phyloP scores from a whole-genome alignment of 1,139 yeast species.

The Hansenula lynferdii region DNA sequence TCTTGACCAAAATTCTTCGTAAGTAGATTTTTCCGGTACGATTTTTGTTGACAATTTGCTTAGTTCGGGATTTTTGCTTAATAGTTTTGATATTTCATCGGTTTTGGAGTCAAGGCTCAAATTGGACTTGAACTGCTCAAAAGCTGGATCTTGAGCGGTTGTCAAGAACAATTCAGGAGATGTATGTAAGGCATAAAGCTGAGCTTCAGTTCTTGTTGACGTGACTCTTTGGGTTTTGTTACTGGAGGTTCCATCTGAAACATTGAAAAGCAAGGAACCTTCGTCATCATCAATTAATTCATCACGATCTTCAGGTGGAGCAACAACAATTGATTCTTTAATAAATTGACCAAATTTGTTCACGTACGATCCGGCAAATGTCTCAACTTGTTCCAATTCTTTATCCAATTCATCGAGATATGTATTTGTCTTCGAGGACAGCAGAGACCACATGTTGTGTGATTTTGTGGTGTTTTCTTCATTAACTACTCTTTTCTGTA shows the following conservation, averaged over 20 bases:
- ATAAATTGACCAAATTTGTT: conserved; percentile 54
- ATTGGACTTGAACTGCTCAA: conserved; percentile 25
- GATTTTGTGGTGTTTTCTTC: not conserved
- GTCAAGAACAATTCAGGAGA: conserved; percentile 39
- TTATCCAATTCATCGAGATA: conserved; percentile 65
- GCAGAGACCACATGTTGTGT: conserved; percentile 11
- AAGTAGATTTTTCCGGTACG: conserved; percentile 61
- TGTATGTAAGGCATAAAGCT: conserved; percentile 45
- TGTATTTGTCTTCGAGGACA: conserved; percentile 43
- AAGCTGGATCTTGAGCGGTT: conserved; percentile 27
- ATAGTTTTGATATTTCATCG: conserved; percentile 42
- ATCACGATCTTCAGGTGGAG: conserved; percentile 24
- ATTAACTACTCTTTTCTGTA: not conserved
- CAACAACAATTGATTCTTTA: conserved; percentile 45
- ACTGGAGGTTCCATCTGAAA: conserved; percentile 25
- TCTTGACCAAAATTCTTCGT: conserved; percentile 68
- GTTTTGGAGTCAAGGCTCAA: conserved; percentile 50
- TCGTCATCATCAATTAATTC: conserved; percentile 30
- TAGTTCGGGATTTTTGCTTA: conserved; percentile 50
- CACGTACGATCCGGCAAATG: conserved; percentile 56
- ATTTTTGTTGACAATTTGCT: conserved; percentile 53
- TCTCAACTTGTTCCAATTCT: conserved; percentile 64
- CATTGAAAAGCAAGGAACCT: conserved; percentile 39
- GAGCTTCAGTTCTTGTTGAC: conserved; percentile 55
- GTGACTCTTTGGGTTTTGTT: conserved; percentile 33